Base-by-base conservation (phyloP, 306 rosid species). In the Hippophae gyantsensis region DNA sequence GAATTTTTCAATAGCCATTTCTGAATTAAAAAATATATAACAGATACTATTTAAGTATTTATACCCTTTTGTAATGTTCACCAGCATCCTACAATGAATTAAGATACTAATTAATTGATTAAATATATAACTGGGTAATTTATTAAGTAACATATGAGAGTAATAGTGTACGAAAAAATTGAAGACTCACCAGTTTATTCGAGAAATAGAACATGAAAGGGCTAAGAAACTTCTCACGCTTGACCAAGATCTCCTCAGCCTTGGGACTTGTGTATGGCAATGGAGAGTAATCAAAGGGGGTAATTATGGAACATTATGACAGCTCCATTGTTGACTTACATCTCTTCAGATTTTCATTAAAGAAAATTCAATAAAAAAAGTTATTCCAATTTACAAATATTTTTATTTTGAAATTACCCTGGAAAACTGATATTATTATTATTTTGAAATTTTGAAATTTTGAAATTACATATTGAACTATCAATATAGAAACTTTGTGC, bases 21-120 rank as follows among this genome's bases (percentile, higher is more conserved):
- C 18, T 0, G 18, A 18, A 18, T 18, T 0, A 18, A 18, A 18
- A 18, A 18, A 18, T n/a, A 14, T 92, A 96, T 66, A 71, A 92
- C 80, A 92, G 73, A 58, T 92, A 92, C 68, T 92, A 96, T 74
- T 0, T 83, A 88, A 92, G 66, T 92, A 96, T 74, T 0, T 83
- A 88, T 56, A 82, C 52, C 99, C 99, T 41, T 82, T 89, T 54
- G 88, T 93, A 62, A 84, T 70, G 74, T 86, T 77, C 78, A 92
- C 52, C 99, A 88, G 77, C 52, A 65, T 7, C 42, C 26, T 2
- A 9, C 32, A 40, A 2, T 8, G 12, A 14, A 58, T 43, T 6
- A 42, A 18, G 23, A 18, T 18, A 18, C 23, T 18, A 18, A 18
- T 18, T 18, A 18, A 18, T 18, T 0, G 23, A 18, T 18, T 18